Percentiles rank a stretch among this genome's conserved stretches.
Evolutionary conservation across 2,329 filamentous ascomycete species (phyloP).

Genomic region (Talaromyces sp.): DNA sequence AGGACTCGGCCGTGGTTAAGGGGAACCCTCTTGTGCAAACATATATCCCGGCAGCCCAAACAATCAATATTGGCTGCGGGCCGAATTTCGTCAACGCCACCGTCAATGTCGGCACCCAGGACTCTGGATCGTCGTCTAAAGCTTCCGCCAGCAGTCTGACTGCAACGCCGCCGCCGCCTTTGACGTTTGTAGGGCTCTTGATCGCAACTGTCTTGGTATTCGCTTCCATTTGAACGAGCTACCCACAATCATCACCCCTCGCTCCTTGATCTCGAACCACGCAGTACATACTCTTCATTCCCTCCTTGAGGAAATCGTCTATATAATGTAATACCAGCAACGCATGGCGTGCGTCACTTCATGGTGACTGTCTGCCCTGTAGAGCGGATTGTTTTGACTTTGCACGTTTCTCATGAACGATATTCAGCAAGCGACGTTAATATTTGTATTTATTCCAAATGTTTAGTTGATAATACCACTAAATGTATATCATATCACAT

Average conservation of each 20-base stretch:
- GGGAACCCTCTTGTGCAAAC: constrained; percentile 64
- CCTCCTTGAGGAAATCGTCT: neutral
- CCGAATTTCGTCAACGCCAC: constrained; percentile 52
- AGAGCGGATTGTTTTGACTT: neutral
- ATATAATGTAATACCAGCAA: constrained; percentile 5
- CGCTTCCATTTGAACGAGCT: neutral
- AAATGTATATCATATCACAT: neutral
- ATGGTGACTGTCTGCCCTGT: neutral
- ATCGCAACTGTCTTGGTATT: neutral
- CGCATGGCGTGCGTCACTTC: neutral
- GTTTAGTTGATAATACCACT: constrained; percentile 3
- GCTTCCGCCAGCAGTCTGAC: constrained; percentile 4
- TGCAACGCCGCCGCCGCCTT: neutral
- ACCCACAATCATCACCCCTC: neutral
- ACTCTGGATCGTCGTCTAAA: constrained; percentile 13
- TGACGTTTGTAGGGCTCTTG: neutral
- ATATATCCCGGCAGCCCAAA: constrained; percentile 68
- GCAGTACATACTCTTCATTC: neutral
- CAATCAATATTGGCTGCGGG: constrained; percentile 66
- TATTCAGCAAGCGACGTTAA: neutral
- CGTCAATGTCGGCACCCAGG: constrained; percentile 30
- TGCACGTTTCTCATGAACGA: constrained; percentile 6
- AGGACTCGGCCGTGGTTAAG: constrained; percentile 63
- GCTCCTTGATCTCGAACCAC: neutral
- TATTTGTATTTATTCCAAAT: neutral